phyloP scores from a whole-genome alignment of 768 basidiomycete species.

The Mycena vitilis region DNA sequence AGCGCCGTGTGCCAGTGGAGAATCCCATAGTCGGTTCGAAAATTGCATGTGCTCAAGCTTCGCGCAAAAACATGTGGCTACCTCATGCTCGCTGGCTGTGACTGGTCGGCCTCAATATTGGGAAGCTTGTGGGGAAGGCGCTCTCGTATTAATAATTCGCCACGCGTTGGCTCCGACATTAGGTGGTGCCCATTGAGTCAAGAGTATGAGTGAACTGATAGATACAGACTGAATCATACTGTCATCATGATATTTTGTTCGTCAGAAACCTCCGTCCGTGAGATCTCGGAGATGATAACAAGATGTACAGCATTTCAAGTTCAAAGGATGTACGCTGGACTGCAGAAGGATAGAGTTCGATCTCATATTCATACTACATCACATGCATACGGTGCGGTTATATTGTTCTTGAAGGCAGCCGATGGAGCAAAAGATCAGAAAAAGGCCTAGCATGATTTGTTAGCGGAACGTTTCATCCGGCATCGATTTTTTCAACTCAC shows the following conservation, averaged over 20 bases:
- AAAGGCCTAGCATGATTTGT: slow-evolving; percentile 24
- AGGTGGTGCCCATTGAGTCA: not conserved
- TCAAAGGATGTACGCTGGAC: not conserved
- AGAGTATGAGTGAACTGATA: slow-evolving; percentile 2
- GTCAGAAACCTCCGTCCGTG: not conserved
- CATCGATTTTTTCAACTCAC: slow-evolving; percentile 11
- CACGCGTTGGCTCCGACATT: not conserved
- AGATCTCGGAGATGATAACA: not conserved
- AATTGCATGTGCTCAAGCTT: not conserved
- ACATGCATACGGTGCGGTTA: not conserved
- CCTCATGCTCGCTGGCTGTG: too few species aligned
- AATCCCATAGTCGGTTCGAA: not conserved
- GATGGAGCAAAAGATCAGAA: slow-evolving; percentile 17
- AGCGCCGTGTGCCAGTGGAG: too few species aligned
- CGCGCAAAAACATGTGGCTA: too few species aligned
- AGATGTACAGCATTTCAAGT: slow-evolving; percentile 1
- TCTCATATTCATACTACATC: slow-evolving; percentile 12
- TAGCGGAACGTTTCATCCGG: not conserved
- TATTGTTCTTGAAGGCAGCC: not conserved
- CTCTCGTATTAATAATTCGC: not conserved
- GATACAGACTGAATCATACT: not conserved
- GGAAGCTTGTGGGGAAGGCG: not conserved
- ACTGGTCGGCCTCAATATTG: not conserved
- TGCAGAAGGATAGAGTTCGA: not conserved
- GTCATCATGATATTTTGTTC: slow-evolving; percentile 8